phyloP scores from a whole-genome alignment of 768 basidiomycete genomes.

The Hericium alpestre region DNA sequence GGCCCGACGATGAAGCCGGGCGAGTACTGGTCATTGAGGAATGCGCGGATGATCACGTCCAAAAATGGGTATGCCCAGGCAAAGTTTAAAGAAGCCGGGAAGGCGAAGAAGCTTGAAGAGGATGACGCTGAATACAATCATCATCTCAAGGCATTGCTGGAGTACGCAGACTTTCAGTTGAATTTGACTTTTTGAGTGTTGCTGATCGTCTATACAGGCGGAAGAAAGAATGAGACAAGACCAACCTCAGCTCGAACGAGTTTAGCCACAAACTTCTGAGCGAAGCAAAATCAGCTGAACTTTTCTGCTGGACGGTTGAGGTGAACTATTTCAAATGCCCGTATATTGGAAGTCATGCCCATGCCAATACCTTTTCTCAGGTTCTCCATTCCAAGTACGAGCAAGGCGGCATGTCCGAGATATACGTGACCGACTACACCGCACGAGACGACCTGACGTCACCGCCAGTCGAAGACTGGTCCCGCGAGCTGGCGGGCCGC shows the following conservation, averaged over 20 bases:
- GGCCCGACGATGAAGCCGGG: constrained; percentile 11
- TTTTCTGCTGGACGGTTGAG: constrained; percentile 13
- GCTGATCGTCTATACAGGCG: not conserved
- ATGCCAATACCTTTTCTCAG: not conserved
- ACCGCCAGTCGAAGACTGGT: constrained; percentile 1
- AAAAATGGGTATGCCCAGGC: constrained; percentile 7
- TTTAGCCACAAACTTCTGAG: constrained; percentile 10
- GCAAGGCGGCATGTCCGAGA: not conserved
- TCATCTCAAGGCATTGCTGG: constrained; percentile 3
- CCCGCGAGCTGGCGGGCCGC: not conserved
- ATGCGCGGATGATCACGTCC: constrained; percentile 10
- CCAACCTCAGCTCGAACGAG: constrained; percentile 7
- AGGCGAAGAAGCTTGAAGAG: constrained; percentile 8
- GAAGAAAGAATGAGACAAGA: constrained; percentile 12
- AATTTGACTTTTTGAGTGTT: no score
- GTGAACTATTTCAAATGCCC: not conserved
- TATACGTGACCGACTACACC: constrained; percentile 12
- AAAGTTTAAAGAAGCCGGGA: constrained; percentile 6
- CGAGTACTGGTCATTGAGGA: constrained; percentile 12
- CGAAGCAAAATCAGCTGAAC: constrained; percentile 2
- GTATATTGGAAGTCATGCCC: not conserved
- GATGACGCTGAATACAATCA: constrained; percentile 1
- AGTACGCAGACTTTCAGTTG: constrained; percentile 4
- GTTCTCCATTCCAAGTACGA: constrained; percentile 8
- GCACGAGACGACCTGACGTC: constrained; percentile 7